These are phyloP conservation scores for Fusarium tanahbumbuense DNA, from an alignment of 2,329 filamentous ascomycete genomes.

Conservation along the genomic window DNA sequence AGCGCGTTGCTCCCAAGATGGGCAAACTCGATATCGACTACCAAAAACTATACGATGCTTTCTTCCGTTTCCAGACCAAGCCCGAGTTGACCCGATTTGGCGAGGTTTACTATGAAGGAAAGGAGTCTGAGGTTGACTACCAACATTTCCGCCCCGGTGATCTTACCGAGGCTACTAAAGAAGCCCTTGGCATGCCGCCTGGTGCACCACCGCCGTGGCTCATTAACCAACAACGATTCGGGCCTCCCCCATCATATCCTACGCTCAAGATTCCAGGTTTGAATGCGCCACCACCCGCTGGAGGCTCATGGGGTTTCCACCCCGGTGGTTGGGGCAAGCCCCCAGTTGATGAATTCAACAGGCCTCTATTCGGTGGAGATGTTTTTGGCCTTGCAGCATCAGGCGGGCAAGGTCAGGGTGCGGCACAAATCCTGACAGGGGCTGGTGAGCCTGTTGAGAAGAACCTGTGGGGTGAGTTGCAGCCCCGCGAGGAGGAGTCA, in stretches of 20 bases:
- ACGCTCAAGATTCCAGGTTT: conserved; percentile 94
- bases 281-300: conserved; percentile 90
- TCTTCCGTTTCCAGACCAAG: conserved; percentile 98
- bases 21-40: conserved; percentile 98
- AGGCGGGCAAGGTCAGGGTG: conserved; percentile 51
- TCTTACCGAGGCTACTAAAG: conserved; percentile 86
- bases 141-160: conserved; percentile 91
- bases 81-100: conserved; percentile 93
- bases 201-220: conserved; percentile 96
- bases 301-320: conserved; percentile 93
- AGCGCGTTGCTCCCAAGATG: conserved; percentile 94
- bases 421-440: conserved; percentile 52
- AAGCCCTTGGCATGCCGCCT: conserved; percentile 92
- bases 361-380: conserved; percentile 92
- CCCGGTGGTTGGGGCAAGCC: conserved; percentile 97
- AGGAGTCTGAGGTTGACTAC: conserved; percentile 96
- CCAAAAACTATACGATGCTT: conserved; percentile 96
- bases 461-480: conserved; percentile 91
- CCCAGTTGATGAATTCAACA: conserved; percentile 91
- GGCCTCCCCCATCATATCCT: conserved; percentile 93
- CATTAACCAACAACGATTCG: conserved; percentile 94
- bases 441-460: conserved; percentile 85
- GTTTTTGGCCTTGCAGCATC: conserved; percentile 81
- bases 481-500: conserved; percentile 79
- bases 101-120: conserved; percentile 99